Base-by-base conservation (phyloP, 139 green algal species). In the Auxenochlorella pyrenoidosa region DNA sequence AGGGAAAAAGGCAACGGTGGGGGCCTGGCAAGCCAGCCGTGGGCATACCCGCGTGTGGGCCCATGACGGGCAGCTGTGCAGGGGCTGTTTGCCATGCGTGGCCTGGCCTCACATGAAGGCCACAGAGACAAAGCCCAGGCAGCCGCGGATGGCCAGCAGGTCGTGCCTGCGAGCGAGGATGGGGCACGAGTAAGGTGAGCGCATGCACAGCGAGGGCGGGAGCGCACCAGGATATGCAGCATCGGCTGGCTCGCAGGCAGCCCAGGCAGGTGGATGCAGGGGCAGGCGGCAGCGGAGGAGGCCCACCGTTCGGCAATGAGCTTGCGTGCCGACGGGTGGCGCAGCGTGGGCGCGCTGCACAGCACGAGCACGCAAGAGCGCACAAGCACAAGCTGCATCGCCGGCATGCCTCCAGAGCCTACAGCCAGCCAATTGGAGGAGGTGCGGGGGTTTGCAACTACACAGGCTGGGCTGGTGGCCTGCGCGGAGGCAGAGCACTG, bases 381-480 rank as follows among this genome's bases (percentile, higher is more conserved):
- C 75, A 81, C 75, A 3, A 81, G 32, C 6, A 81, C 75, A 0
- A 81, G 75, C 75, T 81, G 75, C 75, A 81, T 81, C 40, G 75
- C 75, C 8, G 75, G 75, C 75, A 81, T 65, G 75, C 75, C 75
- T 43, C 26, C 36, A 3, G 43, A 30, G 26, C 75, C 75, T 81
- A 43, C 36, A 34, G 41, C 40, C 30, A 75, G 68, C 30, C 32
- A 40, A 12, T 15, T 19, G 4, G 8, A 19, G 24, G 32, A 40
- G 68, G 16, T 19, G 28, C 68, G 28, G 28, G 72, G 10, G 38
- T 5, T 32, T 19, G 38, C n/a, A n/a, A n/a, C n/a, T n/a, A n/a
- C n/a, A n/a, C n/a, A n/a, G n/a, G n/a, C n/a, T n/a, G n/a, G n/a
- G n/a, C n/a, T n/a, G n/a, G n/a, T n/a, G n/a, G n/a, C n/a, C n/a